Evolutionary conservation across 1,139 yeast genomes (phyloP), one percentile per base, ranked within the genome.

Genomic region (Diutina neorugosa): DNA sequence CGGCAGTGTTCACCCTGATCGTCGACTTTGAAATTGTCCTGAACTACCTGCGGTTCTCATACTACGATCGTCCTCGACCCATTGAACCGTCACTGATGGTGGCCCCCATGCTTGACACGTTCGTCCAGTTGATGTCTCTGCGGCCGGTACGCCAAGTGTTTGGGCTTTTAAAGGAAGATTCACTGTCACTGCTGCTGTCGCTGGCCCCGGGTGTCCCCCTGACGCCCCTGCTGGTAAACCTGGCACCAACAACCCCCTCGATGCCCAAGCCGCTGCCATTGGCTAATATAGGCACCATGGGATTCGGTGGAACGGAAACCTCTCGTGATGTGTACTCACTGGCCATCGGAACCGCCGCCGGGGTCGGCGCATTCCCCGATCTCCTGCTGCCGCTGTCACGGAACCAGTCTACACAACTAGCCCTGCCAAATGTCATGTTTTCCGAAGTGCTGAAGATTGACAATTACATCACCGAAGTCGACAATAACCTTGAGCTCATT

Each of bases 401-500:
- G 4, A 14, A 43, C 8, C 46, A 20, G 12, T 18, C 37, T 4
- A 11, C 37, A 8, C 37, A 31, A 14, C 37, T 21, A 20, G 23
- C 20, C 19, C 48, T 44, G 31, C 31, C 31, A 18, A 21, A 14
- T n/a, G 31, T 21, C 5, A 25, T 44, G 18, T 44, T 21, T 21
- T 21, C 48, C 16, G 48, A 44, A 21, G 48, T 20, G 34, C n/a
- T 18, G 21, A n/a, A 8, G 18, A 27, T 46, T 3, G 50, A 46
- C 40, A 27, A 11, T 7, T 46, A 55, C 48, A 52, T 59, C n/a
- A 56, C 57, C 3, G 74, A 73, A 44, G 77, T 80, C 48, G 84
- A 81, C 60, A 58, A 61, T 14, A 69, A 73, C 64, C 63, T 80
- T 62, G 76, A 76, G 61, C 59, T 70, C 3, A 63, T 77, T 3